Conservation (phyloP, 192 early-diverging fungal genomes). For the Globomyces pollinis-pini region DNA sequence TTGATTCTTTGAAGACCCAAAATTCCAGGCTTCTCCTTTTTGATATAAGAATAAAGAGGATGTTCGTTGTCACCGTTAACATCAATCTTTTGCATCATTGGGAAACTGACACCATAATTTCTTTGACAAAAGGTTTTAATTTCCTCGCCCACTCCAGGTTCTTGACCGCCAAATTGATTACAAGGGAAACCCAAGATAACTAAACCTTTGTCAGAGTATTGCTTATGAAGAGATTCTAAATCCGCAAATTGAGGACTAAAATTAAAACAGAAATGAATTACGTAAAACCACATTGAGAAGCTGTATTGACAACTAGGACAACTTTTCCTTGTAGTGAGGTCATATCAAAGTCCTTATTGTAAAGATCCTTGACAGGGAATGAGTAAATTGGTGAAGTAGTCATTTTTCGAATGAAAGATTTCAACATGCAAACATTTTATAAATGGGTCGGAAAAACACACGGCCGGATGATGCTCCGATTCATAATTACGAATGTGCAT, state of each 20-base stretch:
- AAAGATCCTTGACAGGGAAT: constrained; percentile 19
- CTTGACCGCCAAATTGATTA: constrained; percentile 57
- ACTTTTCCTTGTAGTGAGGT: constrained; percentile 54
- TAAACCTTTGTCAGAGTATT: constrained; percentile 57
- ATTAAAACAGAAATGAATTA: no score
- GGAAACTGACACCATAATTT: constrained; percentile 77
- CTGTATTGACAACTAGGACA: constrained; percentile 82
- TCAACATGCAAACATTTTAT: no score
- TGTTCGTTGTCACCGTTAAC: constrained; percentile 43
- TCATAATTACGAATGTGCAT: no score
- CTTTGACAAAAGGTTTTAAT: constrained; percentile 51
- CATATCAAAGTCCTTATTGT: constrained; percentile 19
- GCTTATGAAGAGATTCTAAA: constrained; percentile 36
- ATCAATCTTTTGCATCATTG: constrained; percentile 80
- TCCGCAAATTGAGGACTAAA: constrained; percentile 44
- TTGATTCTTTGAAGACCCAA: constrained; percentile 22
- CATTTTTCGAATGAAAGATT: neutral
- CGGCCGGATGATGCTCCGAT: no score
- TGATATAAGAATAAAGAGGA: constrained; percentile 38
- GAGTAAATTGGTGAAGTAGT: constrained; percentile 8
- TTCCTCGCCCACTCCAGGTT: constrained; percentile 21
- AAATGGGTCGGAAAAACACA: no score
- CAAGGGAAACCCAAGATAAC: constrained; percentile 85
- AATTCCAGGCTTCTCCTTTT: constrained; percentile 25
- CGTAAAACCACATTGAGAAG: constrained; percentile 86